Base-by-base conservation (phyloP, 225 moss, liverwort and hornwort species). In the Climacium dendroides region DNA sequence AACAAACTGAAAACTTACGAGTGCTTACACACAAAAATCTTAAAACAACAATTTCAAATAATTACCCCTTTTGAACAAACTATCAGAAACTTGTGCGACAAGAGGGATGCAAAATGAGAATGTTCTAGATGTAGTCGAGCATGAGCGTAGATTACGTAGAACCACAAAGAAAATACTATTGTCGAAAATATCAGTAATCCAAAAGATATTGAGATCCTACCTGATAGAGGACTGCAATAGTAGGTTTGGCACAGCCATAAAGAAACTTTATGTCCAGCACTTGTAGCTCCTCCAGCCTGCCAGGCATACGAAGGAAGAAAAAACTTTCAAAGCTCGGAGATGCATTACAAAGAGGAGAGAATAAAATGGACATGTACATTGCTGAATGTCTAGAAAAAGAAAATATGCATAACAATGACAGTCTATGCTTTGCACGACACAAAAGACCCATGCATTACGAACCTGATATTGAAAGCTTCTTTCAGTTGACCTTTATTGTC, bases 391-490 rank as follows among this genome's bases (percentile, higher is more conserved):
- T 70, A 82, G 26, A 88, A 15, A 55, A 73, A 34, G 76, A 53
- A 52, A 70, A 70, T 41, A 57, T 79, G 45, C 80, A 89, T 28
- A 58, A 52, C 41, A 78, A n/a, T 35, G 30, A 74, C 58, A 62
- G 65, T 41, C 37, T 82, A 43, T 15, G 54, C 82, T 82, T 64
- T 82, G 52, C 75, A 65, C 22, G 52, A 91, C 81, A 81, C 28
- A 67, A 62, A 80, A 77, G 24, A 82, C 28, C 39, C 54, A 74
- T 50, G 54, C 54, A 75, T 60, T 71, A 78, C 87, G 43, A 89
- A 97, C 98, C 98, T 94, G 85, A 98, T 98, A 88, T 98, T 98
- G 66, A 98, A 98, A 77, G 98, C 98, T 86, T 98, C 98, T 90
- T 98, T 98, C 65, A 98, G 89, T 85, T 98, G 97, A 77, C 98